phyloP scores from a whole-genome alignment of 179 eudicot species.

The Drosera spatulata region DNA sequence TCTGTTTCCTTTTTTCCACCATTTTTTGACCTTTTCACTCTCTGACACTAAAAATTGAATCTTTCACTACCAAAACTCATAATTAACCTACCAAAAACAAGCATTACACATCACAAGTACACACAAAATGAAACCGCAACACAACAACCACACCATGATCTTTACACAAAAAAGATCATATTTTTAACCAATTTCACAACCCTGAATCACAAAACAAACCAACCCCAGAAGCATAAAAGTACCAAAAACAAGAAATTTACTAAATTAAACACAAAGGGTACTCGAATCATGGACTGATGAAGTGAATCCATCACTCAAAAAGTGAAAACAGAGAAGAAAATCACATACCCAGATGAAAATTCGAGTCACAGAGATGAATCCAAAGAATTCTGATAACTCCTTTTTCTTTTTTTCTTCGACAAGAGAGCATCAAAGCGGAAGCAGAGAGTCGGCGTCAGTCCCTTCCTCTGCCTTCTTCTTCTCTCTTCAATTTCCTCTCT shows the following conservation, averaged over 20 bases:
- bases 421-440: too few relatives aligned
- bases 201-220: too few relatives aligned
- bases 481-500: conserved; percentile 11
- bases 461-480: conserved; percentile 3
- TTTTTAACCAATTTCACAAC: too few relatives aligned
- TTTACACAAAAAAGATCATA: too few relatives aligned
- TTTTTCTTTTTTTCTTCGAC: background rate
- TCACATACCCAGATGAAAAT: conserved; percentile 4
- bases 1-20: too few relatives aligned
- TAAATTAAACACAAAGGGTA: background rate
- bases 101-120: too few relatives aligned
- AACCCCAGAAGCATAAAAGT: background rate
- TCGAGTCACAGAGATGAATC: conserved; percentile 10
- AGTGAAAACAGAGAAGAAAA: background rate
- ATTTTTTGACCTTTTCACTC: too few relatives aligned
- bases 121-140: too few relatives aligned
- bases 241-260: background rate
- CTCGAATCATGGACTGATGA: background rate
- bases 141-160: too few relatives aligned
- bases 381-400: conserved; percentile 1
- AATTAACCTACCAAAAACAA: too few relatives aligned
- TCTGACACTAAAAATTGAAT: too few relatives aligned
- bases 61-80: too few relatives aligned
- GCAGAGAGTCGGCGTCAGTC: background rate
- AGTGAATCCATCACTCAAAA: background rate